Percentiles rank a stretch among this genome's conserved stretches.
Conservation (phyloP, 768 basidiomycete species). For the Russula dissimulans region DNA sequence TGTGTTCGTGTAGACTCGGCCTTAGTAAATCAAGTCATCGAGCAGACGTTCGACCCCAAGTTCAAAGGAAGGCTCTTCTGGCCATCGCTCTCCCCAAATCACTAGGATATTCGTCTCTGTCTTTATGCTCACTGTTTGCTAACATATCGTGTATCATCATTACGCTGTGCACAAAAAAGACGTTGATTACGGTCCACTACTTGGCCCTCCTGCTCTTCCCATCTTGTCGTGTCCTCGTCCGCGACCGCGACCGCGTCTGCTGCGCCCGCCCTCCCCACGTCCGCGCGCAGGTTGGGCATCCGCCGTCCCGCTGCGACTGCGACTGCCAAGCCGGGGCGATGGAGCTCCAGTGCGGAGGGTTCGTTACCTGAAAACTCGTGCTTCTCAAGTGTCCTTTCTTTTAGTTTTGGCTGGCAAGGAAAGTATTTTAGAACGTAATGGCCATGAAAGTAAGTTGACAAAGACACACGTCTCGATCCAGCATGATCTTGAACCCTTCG, state of each 20-base stretch:
- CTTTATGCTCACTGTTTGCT: background rate
- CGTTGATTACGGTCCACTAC: background rate
- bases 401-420: conserved; percentile 43
- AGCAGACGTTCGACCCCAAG: conserved; percentile 49
- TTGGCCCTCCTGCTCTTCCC: conserved; percentile 45
- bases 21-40: conserved; percentile 52
- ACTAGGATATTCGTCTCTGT: background rate
- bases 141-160: conserved; percentile 1
- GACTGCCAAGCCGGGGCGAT: conserved; percentile 1
- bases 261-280: conserved; percentile 16
- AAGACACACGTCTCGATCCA: conserved; percentile 72
- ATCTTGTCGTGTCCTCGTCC: conserved; percentile 61
- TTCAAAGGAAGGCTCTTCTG: conserved; percentile 43
- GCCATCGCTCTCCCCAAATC: background rate
- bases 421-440: background rate
- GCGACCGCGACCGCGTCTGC: conserved; percentile 14
- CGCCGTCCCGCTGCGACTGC: conserved; percentile 7
- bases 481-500: conserved; percentile 86
- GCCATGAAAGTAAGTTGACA: background rate
- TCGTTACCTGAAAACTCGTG: conserved; percentile 70
- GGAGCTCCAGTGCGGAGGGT: conserved; percentile 7
- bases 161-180: background rate
- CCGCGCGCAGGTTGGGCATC: conserved; percentile 12
- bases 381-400: conserved; percentile 64
- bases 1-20: conserved; percentile 37